A percentile compares a stretch with the other conserved stretches of the same genome.
Conservation (phyloP, 164 flowering plant species). For the Magnolia kwangsiensis region DNA sequence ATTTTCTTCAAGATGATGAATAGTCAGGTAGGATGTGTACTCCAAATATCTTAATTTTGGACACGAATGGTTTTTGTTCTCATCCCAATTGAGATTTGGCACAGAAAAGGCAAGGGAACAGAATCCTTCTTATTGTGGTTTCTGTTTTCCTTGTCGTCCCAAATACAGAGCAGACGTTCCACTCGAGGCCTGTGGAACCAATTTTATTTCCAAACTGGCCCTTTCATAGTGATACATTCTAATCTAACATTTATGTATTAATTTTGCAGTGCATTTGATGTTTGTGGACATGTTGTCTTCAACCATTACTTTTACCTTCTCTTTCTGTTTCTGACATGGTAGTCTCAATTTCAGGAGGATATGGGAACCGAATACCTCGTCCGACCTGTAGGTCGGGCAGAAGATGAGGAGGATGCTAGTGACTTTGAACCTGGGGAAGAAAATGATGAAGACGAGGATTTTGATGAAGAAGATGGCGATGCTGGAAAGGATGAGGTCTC, state of each 20-base stretch:
- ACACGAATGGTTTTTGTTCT: too few relatives aligned
- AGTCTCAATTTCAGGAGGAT: conserved; percentile 42
- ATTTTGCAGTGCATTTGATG: not conserved
- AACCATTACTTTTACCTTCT: not conserved
- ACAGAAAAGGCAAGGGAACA: too few relatives aligned
- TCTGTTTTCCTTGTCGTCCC: not conserved
- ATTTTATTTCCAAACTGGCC: not conserved
- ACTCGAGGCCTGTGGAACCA: not conserved
- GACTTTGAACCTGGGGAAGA: conserved; percentile 74
- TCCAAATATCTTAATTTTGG: too few relatives aligned
- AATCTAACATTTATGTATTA: too few relatives aligned
- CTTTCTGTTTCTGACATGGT: not conserved
- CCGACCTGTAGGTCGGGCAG: conserved; percentile 58
- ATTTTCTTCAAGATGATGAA: too few relatives aligned
- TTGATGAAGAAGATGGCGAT: conserved; percentile 35
- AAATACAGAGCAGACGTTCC: not conserved
- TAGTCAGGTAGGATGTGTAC: too few relatives aligned
- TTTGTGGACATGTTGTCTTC: not conserved
- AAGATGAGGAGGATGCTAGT: conserved; percentile 81
- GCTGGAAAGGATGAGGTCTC: conserved; percentile 50
- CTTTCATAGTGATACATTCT: not conserved
- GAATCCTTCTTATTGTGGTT: not conserved
- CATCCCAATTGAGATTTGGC: too few relatives aligned
- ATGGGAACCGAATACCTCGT: conserved; percentile 71
- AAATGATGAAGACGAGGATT: conserved; percentile 68